Conservation (phyloP, 345 rosid species). For the Gynandropsis gynandra region DNA sequence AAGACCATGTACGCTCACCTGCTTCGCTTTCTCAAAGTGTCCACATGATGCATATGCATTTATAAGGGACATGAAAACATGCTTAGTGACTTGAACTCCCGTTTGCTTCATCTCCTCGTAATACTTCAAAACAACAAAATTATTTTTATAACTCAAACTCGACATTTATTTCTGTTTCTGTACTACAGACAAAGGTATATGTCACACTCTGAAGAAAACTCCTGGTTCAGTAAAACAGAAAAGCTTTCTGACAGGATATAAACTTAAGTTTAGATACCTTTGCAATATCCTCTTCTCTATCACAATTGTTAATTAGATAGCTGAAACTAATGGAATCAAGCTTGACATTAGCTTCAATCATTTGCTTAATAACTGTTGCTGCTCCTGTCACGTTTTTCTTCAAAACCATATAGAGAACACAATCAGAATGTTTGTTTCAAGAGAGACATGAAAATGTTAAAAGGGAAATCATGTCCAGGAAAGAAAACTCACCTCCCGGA, state of each 20-base stretch:
- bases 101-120: conserved; percentile 36
- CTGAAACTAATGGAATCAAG: conserved; percentile 73
- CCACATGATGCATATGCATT: conserved; percentile 70
- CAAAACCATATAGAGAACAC: conserved; percentile 13
- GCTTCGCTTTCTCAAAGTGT: conserved; percentile 73
- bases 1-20: conserved; percentile 36
- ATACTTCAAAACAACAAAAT: conserved; percentile 37
- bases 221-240: conserved; percentile 9
- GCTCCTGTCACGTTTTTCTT: conserved; percentile 58
- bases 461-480: no score
- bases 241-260: not conserved
- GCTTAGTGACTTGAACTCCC: conserved; percentile 46
- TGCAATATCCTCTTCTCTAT: conserved; percentile 42
- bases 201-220: not conserved
- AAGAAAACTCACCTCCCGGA: conserved; percentile 52
- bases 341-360: conserved; percentile 57
- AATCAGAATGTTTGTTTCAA: no score
- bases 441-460: no score
- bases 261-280: conserved; percentile 41
- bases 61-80: conserved; percentile 56
- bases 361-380: conserved; percentile 49
- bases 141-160: not conserved
- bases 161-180: not conserved
- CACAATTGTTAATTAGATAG: conserved; percentile 53
- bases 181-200: not conserved